Evolutionary conservation across 1,284 basidiomycete genomes (phyloP).

Genomic region (Stygiomarasmius scandens): DNA sequence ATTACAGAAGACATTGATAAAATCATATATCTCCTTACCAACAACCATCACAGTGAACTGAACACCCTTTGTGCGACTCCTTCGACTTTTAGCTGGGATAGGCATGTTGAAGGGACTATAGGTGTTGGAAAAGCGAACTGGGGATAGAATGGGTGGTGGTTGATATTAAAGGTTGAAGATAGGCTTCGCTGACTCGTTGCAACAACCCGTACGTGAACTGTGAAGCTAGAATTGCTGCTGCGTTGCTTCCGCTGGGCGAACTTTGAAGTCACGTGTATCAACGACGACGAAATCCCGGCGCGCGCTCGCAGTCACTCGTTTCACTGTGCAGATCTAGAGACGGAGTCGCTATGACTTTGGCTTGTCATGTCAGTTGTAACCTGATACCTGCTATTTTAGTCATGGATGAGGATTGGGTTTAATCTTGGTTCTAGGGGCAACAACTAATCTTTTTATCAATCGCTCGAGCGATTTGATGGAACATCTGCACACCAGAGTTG

Average conservation of each 20-base stretch:
- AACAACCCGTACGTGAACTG: not conserved
- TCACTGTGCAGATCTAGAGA: no score
- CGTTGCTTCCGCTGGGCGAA: no score
- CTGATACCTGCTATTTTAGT: no score
- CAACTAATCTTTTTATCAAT: no score
- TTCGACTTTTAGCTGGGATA: constrained; percentile 52
- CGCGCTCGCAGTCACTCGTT: no score
- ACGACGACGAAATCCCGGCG: no score
- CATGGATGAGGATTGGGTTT: no score
- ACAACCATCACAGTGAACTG: constrained; percentile 95
- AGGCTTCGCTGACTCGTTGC: not conserved
- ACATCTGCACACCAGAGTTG: no score
- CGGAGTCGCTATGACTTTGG: no score
- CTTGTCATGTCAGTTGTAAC: no score
- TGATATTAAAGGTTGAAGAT: not conserved
- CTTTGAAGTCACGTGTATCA: not conserved
- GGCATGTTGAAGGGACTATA: constrained; percentile 32
- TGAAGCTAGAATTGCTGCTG: not conserved
- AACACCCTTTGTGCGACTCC: constrained; percentile 93
- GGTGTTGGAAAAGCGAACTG: not conserved
- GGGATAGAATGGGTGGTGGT: not conserved
- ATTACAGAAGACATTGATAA: not conserved
- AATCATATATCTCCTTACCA: constrained; percentile 52
- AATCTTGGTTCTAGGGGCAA: no score
- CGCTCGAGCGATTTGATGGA: no score